Evolutionary conservation across 2,329 filamentous ascomycete species (phyloP).

Genomic region (Hymenoscyphus fraxineus): DNA sequence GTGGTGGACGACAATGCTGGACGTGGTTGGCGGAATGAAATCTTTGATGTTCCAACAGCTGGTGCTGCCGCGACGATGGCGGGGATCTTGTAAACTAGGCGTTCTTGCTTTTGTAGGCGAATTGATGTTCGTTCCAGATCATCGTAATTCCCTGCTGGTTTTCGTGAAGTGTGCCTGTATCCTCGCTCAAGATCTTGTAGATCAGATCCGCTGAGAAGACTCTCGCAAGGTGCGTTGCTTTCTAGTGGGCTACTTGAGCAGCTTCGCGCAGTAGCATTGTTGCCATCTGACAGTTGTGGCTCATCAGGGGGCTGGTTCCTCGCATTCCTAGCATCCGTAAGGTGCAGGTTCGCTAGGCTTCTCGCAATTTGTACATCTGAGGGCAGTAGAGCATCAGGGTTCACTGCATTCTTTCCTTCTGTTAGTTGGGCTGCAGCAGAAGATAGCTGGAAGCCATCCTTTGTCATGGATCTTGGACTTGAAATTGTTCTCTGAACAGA

Average conservation of each 20-base stretch:
- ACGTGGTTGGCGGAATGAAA: conserved; percentile 73
- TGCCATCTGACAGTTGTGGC: background rate
- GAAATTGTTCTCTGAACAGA: background rate
- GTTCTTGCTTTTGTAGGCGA: background rate
- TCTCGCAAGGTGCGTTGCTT: background rate
- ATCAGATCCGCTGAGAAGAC: background rate
- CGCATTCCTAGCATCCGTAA: background rate
- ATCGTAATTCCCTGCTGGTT: background rate
- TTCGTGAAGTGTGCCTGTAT: background rate
- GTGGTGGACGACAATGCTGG: conserved; percentile 65
- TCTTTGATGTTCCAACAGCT: conserved; percentile 56
- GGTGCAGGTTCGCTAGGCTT: background rate
- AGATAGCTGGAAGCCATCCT: background rate
- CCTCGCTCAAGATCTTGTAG: background rate
- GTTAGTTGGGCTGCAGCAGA: background rate
- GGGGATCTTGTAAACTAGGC: background rate
- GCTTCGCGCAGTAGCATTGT: background rate
- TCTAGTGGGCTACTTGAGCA: background rate
- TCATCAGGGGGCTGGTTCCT: background rate
- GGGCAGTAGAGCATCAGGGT: background rate
- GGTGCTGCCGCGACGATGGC: background rate
- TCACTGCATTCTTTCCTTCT: background rate
- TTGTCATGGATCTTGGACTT: background rate
- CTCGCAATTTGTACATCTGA: background rate
- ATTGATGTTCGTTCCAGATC: conserved; percentile 2